Percentiles rank a stretch among this genome's conserved stretches.
These are phyloP conservation scores for Vanilla planifolia DNA, from an alignment of 106 monocot species.

Conservation along the genomic window DNA sequence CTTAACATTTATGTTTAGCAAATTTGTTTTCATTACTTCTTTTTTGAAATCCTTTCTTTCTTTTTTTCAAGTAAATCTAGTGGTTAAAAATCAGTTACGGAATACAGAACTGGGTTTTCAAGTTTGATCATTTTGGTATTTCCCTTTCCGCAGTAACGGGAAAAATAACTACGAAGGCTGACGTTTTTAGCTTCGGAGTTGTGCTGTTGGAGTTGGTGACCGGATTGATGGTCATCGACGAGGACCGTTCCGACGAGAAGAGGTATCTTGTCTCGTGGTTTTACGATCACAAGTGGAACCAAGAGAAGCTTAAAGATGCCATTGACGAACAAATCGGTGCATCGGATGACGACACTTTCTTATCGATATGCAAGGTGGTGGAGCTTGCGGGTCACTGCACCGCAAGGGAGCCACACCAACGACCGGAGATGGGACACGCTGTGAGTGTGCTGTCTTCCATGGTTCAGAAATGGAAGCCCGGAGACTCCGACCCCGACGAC, in stretches of 20 bases:
- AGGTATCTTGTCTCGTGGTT: constrained; percentile 54
- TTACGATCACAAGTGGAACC: constrained; percentile 17
- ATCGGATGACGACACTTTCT: constrained; percentile 37
- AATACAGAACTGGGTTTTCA: no score
- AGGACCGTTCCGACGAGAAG: constrained; percentile 41
- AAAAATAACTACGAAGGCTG: constrained; percentile 62
- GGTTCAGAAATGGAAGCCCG: constrained; percentile 53
- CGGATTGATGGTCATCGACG: constrained; percentile 58
- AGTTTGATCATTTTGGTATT: neutral
- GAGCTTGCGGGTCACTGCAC: constrained; percentile 57
- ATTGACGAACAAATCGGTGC: constrained; percentile 27
- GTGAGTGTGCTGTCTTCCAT: constrained; percentile 38
- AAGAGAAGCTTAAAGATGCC: constrained; percentile 29
- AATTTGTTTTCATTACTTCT: no score
- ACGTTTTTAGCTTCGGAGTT: constrained; percentile 82
- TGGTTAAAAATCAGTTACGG: no score
- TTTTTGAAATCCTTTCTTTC: no score
- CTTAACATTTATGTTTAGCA: no score
- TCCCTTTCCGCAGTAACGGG: constrained; percentile 30
- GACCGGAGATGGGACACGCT: constrained; percentile 56
- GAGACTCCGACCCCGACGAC: constrained; percentile 25
- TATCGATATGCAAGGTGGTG: constrained; percentile 28
- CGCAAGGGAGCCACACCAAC: constrained; percentile 40
- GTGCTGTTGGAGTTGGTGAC: constrained; percentile 74
- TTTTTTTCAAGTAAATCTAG: neutral